Percentiles rank a stretch among this genome's conserved stretches.
Evolutionary conservation across 305 asterid genomes (phyloP).

Genomic region (Ilex paraguariensis): DNA sequence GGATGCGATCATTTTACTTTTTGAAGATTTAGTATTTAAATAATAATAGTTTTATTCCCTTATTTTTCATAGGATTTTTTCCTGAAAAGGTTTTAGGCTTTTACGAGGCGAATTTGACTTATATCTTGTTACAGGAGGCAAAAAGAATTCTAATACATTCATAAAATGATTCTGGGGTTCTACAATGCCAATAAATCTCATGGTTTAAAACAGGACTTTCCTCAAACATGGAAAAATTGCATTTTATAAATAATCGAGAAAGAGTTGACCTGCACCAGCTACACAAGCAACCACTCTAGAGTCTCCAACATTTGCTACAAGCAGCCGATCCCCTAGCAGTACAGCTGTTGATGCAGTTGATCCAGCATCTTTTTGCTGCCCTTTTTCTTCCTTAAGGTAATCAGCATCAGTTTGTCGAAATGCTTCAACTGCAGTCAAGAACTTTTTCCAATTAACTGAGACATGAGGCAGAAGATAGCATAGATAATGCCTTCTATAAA

Average conservation of each 20-base stretch:
- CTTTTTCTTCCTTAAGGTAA: constrained; percentile 59
- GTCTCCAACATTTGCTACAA: constrained; percentile 77
- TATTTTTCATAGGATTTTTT: too few relatives aligned
- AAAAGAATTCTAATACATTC: too few relatives aligned
- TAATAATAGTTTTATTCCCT: too few relatives aligned
- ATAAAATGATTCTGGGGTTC: neutral
- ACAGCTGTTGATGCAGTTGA: constrained; percentile 74
- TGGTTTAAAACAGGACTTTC: neutral
- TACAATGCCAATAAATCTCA: neutral
- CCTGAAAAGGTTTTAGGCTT: neutral
- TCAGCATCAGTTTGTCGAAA: constrained; percentile 60
- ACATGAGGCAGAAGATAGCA: constrained; percentile 2
- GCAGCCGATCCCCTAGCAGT: constrained; percentile 49
- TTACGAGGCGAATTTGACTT: neutral
- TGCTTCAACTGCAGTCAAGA: constrained; percentile 56
- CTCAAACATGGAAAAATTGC: neutral
- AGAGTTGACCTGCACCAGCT: constrained; percentile 62
- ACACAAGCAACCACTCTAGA: constrained; percentile 78
- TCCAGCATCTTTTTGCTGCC: constrained; percentile 69
- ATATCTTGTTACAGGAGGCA: too few relatives aligned
- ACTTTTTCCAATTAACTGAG: constrained; percentile 13
- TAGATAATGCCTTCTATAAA: constrained; percentile 5
- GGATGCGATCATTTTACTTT: too few relatives aligned
- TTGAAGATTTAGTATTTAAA: too few relatives aligned
- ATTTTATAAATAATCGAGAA: neutral